Base-by-base conservation (phyloP, 208 protist genomes). In the Balamuthia mandrillaris region DNA sequence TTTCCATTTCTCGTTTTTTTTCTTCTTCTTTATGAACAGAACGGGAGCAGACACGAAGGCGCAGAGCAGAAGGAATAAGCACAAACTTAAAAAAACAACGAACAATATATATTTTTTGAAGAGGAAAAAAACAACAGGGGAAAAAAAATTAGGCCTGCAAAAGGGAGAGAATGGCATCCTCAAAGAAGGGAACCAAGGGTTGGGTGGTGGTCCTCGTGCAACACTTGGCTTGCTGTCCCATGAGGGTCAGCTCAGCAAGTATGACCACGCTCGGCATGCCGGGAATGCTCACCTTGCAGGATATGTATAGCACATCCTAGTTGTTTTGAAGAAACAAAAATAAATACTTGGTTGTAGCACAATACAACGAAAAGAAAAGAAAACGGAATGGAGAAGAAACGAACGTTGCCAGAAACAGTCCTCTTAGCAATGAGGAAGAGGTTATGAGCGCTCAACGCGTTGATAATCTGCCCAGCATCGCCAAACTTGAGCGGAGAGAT, bases 351-450 rank as follows among this genome's bases (percentile, higher is more conserved):
- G 14, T 29, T 10, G 16, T 10, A n/a, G 10, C 54, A 3, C 54
- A 21, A 60, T 52, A 52, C 10, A 10, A 52, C 47, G 14, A n/a
- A 18, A 52, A 10, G 47, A 10, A n/a, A 10, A n/a, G 10, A 10
- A 52, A 10, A 10, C 47, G 29, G n/a, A n/a, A 35, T 0, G 58
- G 3, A 72, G 39, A 21, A 51, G n/a, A n/a, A n/a, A n/a, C n/a
- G n/a, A n/a, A n/a, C 63, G 39, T 72, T 72, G 37, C 49, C 63
- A 24, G 42, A 51, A 41, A 72, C 63, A 41, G 39, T 33, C n/a
- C 63, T 33, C 39, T 72, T 72, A 41, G 72, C 72, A 31, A 81
- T 61, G 16, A 81, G 49, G 31, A 81, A 81, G 29, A 81, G 18
- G 44, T 81, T 81, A 47, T 61, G n/a, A 47, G 35, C 35, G 45